Evolutionary conservation across 2,329 filamentous ascomycete species (phyloP), one percentile per base, ranked within the genome.

Genomic region (Paraphoma sp.): DNA sequence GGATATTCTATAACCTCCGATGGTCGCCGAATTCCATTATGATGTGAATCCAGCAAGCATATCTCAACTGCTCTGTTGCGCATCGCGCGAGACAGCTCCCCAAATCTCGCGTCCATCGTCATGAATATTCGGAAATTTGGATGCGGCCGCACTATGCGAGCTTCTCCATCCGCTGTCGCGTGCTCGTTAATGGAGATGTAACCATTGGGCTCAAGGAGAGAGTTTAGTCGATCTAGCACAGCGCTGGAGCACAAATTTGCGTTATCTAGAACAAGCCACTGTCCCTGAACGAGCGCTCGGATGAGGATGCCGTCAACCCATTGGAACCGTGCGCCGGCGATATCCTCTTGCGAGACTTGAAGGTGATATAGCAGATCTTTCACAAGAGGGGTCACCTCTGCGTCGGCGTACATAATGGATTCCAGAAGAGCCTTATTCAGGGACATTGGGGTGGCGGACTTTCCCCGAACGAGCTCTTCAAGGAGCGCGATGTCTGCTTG

Each of bases 221-320:
- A 98, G 75, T 99, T 99, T 49, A 99, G 81, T 59, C 96, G 86
- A 77, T 99, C 95, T 9, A 99, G 84, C 1, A 99, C 95, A 6
- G 94, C 97, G 23, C 94, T 90, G 69, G 90, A 97, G 79, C 96
- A 99, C 54, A 99, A 84, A 70, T 99, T 99, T 57, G 96, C 95
- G 76, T 99, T 97, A 77, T 99, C 95, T 18, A 99, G 86, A 10
- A 99, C 89, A 16, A 99, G 83, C 95, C 95, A 99, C 58, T 93
- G 86, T 12, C 95, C 95, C 65, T 89, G 83, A 70, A 96, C 85
- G 10, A 98, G 82, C 42, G 95, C 94, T 67, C 93, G 89, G 46
- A 98, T 89, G 43, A 99, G 88, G 46, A 96, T 86, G 54, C 96
- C 95, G 73, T 99, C 94, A 1, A 96, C 87, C 95, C 95, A 99